Evolutionary conservation across 2,329 filamentous ascomycete species (phyloP).

Genomic region (Aureobasidium sp.): DNA sequence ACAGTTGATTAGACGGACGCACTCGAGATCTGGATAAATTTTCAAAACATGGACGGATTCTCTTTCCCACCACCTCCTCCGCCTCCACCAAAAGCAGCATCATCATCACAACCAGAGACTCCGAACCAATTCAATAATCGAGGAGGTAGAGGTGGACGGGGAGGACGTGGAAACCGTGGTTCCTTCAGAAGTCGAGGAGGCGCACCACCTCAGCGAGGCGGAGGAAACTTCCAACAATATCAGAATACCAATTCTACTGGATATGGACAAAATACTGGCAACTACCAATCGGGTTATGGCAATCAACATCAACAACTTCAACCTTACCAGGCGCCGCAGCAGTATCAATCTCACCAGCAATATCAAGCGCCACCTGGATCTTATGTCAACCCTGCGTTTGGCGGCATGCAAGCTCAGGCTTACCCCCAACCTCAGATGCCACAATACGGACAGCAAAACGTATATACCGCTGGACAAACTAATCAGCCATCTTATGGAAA

Average conservation of each 20-base stretch:
- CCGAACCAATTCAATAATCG: slow-evolving; percentile 24
- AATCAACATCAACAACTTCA: slow-evolving; percentile 8
- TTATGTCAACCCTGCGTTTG: slow-evolving; percentile 25
- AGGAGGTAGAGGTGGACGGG: slow-evolving; percentile 27
- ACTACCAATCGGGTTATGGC: background rate
- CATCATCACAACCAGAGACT: slow-evolving; percentile 11
- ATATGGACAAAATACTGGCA: slow-evolving; percentile 11
- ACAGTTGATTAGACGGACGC: background rate
- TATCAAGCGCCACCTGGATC: slow-evolving; percentile 23
- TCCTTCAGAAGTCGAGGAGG: slow-evolving; percentile 20
- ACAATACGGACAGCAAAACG: background rate
- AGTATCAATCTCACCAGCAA: background rate
- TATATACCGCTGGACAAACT: background rate
- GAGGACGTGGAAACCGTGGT: slow-evolving; percentile 21
- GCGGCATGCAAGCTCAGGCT: background rate
- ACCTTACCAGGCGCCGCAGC: background rate
- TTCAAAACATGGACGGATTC: slow-evolving; percentile 26
- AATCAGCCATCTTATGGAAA: background rate
- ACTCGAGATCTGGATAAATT: background rate
- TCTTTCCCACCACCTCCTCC: slow-evolving; percentile 45
- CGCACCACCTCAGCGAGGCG: background rate
- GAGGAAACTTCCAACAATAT: background rate
- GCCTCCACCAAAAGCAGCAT: slow-evolving; percentile 28
- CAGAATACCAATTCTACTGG: background rate
- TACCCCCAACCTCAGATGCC: background rate